Conservation (phyloP, 371 early-diverging fungal genomes). For the Vavraia culicis region DNA sequence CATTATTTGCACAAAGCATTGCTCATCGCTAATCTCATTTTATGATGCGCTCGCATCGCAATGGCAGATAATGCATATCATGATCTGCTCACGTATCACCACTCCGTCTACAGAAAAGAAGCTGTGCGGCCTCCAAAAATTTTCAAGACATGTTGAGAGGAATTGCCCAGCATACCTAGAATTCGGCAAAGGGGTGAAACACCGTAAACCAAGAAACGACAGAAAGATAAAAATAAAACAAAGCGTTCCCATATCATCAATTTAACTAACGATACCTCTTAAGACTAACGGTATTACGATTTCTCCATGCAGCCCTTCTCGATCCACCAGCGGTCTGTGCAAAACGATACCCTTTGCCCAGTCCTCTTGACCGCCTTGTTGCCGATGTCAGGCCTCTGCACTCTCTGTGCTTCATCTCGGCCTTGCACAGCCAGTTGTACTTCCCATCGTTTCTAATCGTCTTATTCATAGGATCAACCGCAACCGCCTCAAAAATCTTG, state of each 20-base stretch:
- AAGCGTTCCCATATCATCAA: background rate
- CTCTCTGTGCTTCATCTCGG: conserved; percentile 90
- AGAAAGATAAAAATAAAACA: conserved; percentile 2
- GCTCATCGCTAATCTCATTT: too few relatives aligned
- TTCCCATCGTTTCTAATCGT: conserved; percentile 83
- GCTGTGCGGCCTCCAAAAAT: too few relatives aligned
- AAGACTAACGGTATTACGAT: conserved; percentile 50
- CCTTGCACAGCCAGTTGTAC: conserved; percentile 89
- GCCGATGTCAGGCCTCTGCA: conserved; percentile 80
- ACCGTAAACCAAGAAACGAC: background rate
- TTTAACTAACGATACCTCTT: conserved; percentile 45
- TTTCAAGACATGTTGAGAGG: too few relatives aligned
- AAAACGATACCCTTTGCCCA: conserved; percentile 79
- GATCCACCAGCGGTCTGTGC: conserved; percentile 92
- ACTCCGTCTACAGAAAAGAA: too few relatives aligned
- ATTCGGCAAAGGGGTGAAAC: too few relatives aligned
- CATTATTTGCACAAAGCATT: too few relatives aligned
- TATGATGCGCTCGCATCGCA: too few relatives aligned
- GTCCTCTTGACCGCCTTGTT: conserved; percentile 81
- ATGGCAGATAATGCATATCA: too few relatives aligned
- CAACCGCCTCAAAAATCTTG: conserved; percentile 93
- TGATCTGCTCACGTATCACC: too few relatives aligned
- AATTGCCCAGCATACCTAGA: too few relatives aligned
- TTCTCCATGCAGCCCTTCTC: conserved; percentile 54
- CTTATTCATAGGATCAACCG: conserved; percentile 80